These are phyloP conservation scores for Boletus edulis DNA, from an alignment of 768 basidiomycete genomes.

Conservation along the genomic window DNA sequence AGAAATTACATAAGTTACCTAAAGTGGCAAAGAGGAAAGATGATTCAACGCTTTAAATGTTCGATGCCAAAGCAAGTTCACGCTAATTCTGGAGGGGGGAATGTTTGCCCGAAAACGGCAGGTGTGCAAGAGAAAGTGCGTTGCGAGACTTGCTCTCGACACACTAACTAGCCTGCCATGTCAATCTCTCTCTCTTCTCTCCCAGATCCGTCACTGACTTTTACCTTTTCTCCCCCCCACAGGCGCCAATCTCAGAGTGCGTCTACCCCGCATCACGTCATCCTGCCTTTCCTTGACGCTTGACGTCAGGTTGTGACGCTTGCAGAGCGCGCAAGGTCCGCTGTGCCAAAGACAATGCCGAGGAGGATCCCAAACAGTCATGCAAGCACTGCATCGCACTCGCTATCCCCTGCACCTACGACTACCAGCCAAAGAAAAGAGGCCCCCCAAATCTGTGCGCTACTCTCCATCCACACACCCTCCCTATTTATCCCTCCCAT, in stretches of 20 bases:
- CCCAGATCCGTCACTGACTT: conserved; percentile 32
- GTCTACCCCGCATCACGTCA: conserved; percentile 32
- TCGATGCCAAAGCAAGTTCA: too few species aligned
- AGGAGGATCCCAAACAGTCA: conserved; percentile 71
- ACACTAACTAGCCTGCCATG: conserved; percentile 29
- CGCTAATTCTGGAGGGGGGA: not conserved
- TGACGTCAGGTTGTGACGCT: conserved; percentile 71
- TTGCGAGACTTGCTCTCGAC: not conserved
- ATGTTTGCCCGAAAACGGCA: not conserved
- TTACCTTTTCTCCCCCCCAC: conserved; percentile 20
- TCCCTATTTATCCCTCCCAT: not conserved
- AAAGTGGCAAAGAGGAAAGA: too few species aligned
- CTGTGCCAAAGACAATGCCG: conserved; percentile 76
- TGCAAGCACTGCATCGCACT: conserved; percentile 88
- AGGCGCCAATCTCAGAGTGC: conserved; percentile 86
- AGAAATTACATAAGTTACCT: conserved; percentile 6
- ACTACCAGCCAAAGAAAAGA: conserved; percentile 91
- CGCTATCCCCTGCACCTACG: conserved; percentile 83
- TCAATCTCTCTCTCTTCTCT: conserved; percentile 29
- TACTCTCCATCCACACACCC: not conserved
- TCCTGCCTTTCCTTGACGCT: conserved; percentile 19
- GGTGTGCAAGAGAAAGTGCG: too few species aligned
- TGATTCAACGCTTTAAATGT: too few species aligned
- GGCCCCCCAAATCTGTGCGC: conserved; percentile 89
- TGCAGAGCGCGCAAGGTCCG: conserved; percentile 86